A percentile compares a stretch with the other conserved stretches of the same genome.
These are phyloP conservation scores for Penicillium crustosum DNA, from an alignment of 2,329 filamentous ascomycete species.

Conservation along the genomic window DNA sequence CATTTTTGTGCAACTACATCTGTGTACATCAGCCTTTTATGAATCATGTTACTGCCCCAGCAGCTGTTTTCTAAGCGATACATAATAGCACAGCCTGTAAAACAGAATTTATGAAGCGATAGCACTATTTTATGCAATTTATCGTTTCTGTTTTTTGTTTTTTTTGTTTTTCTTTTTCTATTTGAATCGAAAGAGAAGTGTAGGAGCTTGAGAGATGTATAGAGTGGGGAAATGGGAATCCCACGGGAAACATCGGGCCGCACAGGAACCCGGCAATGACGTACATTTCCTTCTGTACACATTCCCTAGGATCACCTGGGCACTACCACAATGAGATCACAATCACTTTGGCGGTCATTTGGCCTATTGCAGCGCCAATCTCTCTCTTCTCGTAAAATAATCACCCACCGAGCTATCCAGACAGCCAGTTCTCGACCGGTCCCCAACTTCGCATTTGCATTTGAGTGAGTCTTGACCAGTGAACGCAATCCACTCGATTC, in stretches of 20 bases:
- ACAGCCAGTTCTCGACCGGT: conserved; percentile 31
- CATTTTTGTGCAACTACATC: neutral
- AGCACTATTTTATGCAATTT: neutral
- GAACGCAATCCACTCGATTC: conserved; percentile 8
- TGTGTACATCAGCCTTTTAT: neutral
- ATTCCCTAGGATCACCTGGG: neutral
- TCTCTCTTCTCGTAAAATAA: conserved; percentile 17
- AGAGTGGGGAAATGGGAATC: neutral
- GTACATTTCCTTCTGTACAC: conserved; percentile 11
- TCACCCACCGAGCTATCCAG: conserved; percentile 29
- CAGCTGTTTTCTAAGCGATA: neutral
- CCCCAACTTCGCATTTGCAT: conserved; percentile 48
- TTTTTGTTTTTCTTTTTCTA: too few species aligned
- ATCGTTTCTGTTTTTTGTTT: neutral
- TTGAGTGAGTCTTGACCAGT: conserved; percentile 41
- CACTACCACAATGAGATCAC: conserved; percentile 28
- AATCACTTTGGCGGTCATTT: conserved; percentile 27
- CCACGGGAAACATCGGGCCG: neutral
- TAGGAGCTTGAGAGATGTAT: neutral
- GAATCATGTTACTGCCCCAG: neutral
- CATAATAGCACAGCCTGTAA: neutral
- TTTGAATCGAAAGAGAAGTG: neutral
- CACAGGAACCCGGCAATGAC: conserved; percentile 2
- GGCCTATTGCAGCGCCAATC: conserved; percentile 29
- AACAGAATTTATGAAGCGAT: neutral